phyloP scores from a whole-genome alignment of 2,329 filamentous ascomycete genomes.

The Colletotrichum costaricense region DNA sequence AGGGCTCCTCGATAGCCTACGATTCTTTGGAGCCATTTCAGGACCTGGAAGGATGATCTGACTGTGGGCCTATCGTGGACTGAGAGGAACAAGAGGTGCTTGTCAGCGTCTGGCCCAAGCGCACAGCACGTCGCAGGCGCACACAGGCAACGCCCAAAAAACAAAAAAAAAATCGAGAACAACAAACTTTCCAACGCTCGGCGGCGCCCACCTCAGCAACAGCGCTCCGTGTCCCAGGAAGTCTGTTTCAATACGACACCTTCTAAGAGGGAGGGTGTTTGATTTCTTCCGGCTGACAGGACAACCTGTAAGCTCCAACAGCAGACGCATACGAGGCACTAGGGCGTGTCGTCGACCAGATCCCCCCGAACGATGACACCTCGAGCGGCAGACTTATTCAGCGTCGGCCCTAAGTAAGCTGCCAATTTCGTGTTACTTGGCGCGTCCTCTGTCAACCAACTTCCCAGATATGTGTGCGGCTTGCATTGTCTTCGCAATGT shows the following conservation, averaged over 20 bases:
- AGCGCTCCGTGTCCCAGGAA: slow-evolving; percentile 7
- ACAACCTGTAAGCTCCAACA: neutral
- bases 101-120: slow-evolving; percentile 11
- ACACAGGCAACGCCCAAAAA: neutral
- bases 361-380: slow-evolving; percentile 1
- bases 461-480: neutral
- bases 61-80: slow-evolving; percentile 23
- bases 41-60: slow-evolving; percentile 8
- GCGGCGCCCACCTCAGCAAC: slow-evolving; percentile 7
- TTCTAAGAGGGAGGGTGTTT: neutral
- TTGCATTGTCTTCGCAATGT: neutral
- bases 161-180: neutral
- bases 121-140: neutral
- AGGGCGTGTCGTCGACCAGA: neutral
- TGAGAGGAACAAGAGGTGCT: slow-evolving; percentile 1
- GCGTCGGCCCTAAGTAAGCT: neutral
- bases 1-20: neutral
- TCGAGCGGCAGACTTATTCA: slow-evolving; percentile 8
- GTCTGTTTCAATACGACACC: slow-evolving; percentile 29
- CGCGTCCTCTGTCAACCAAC: neutral
- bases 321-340: slow-evolving; percentile 3
- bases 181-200: slow-evolving; percentile 4
- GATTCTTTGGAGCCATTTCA: slow-evolving; percentile 10
- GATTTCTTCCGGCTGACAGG: neutral
- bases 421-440: neutral